Base-by-base conservation (phyloP, 305 asterid species). In the Rubia occidens region DNA sequence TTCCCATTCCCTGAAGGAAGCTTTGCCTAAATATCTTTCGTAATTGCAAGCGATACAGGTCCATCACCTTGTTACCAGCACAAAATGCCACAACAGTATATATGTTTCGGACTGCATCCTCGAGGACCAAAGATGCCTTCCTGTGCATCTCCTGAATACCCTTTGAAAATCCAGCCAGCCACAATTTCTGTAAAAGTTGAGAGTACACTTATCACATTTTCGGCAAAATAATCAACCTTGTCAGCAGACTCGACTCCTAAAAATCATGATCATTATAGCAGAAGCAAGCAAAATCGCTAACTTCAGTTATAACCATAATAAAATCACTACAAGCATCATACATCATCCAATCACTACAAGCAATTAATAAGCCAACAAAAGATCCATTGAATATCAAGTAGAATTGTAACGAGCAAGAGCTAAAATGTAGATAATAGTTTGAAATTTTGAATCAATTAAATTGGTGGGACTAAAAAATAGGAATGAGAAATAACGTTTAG, bases 141-240 rank as follows among this genome's bases (percentile, higher is more conserved):
- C 99, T 84, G 62, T 95, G 99, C 99, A 95, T 95, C 82, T 95
- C 99, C 79, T 95, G 99, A 72, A 95, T 91, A 74, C 99, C 99
- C 81, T 91, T 95, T 13, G 99, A 95, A 81, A 95, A 95, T 77
- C 99, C 99, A 81, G 97, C 97, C 73, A 95, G 97, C 99, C 99
- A 95, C 80, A 95, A 78, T 88, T 91, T 95, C 99, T 95, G 94
- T 71, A 83, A 70, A 81, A 43, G 13, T 73, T 59, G 69, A 35
- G 63, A 67, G 37, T 59, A 49, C 63, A 59, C 18, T 14, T n/a
- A 65, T 64, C 10, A 68, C 13, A 66, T 44, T 51, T 44, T 17
- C 11, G 3, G 49, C 14, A 29, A 29, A 29, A 29, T 14, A 61
- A 44, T 58, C 20, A 63, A 32, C 62, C 47, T 32, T 4, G 8